A percentile compares a stretch with the other conserved stretches of the same genome.
Evolutionary conservation across 768 basidiomycete species (phyloP).

Genomic region (Leccinellum rugosiceps): DNA sequence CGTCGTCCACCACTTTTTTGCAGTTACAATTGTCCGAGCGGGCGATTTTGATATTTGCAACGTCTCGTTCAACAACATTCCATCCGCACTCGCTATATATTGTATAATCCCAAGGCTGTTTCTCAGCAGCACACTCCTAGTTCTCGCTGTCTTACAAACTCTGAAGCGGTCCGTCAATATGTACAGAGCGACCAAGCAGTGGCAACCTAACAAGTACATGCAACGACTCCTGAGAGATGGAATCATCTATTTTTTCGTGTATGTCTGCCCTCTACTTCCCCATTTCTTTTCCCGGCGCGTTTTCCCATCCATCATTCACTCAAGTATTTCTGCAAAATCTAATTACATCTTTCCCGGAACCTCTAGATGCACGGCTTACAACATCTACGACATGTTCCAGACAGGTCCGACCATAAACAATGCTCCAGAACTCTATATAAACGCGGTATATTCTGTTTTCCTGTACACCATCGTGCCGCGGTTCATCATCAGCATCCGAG

Average conservation of each 20-base stretch:
- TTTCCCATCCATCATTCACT: neutral
- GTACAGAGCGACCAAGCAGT: constrained; percentile 7
- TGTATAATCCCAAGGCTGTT: neutral
- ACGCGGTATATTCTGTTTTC: too few species aligned
- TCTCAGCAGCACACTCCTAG: neutral
- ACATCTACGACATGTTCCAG: neutral
- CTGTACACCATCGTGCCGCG: neutral
- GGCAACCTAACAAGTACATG: constrained; percentile 11
- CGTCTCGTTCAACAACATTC: neutral
- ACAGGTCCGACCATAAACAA: neutral
- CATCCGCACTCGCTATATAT: neutral
- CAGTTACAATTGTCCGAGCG: neutral
- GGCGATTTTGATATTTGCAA: neutral
- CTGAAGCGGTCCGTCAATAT: neutral
- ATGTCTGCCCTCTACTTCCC: neutral
- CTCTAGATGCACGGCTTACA: neutral
- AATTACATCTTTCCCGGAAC: neutral
- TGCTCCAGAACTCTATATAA: neutral
- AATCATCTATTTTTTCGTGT: constrained; percentile 9
- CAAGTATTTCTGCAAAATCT: neutral
- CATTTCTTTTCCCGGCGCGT: neutral
- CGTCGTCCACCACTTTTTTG: neutral
- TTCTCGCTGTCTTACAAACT: neutral
- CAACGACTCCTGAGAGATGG: constrained; percentile 5
- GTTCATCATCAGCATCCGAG: neutral